Conservation (phyloP, 2,329 filamentous ascomycete species). For the Fusarium nygamai region DNA sequence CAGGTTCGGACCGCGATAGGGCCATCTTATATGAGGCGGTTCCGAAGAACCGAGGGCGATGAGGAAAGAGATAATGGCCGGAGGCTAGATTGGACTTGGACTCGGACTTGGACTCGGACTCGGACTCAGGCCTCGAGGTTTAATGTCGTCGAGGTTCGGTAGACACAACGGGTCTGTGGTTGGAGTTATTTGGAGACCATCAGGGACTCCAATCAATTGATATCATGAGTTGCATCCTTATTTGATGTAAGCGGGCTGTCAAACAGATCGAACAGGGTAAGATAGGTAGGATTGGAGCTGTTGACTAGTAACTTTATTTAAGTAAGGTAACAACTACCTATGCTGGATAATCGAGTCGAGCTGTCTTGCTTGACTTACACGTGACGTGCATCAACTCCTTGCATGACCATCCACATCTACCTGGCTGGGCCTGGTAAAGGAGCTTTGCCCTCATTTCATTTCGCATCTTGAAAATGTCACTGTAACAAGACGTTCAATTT, state of each 20-base stretch:
- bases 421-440: not conserved
- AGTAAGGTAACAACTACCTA: not conserved
- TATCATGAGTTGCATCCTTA: conserved; percentile 21
- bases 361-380: conserved; percentile 31
- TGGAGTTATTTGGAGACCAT: not conserved
- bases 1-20: conserved; percentile 33
- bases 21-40: conserved; percentile 34
- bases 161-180: not conserved
- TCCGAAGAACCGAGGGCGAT: not conserved
- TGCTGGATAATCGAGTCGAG: not conserved
- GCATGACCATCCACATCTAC: not conserved
- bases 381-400: conserved; percentile 30
- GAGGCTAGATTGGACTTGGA: not conserved
- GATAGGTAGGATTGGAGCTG: not conserved
- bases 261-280: not conserved
- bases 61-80: not conserved
- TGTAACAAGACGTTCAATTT: not conserved
- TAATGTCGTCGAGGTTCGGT: not conserved
- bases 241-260: not conserved
- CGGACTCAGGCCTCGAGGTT: not conserved
- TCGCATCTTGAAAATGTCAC: not conserved
- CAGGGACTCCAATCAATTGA: conserved; percentile 23
- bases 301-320: not conserved
- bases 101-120: not conserved
- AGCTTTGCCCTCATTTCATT: not conserved